Evolutionary conservation across 345 rosid species (phyloP).

Genomic region (Brassica nigra): DNA sequence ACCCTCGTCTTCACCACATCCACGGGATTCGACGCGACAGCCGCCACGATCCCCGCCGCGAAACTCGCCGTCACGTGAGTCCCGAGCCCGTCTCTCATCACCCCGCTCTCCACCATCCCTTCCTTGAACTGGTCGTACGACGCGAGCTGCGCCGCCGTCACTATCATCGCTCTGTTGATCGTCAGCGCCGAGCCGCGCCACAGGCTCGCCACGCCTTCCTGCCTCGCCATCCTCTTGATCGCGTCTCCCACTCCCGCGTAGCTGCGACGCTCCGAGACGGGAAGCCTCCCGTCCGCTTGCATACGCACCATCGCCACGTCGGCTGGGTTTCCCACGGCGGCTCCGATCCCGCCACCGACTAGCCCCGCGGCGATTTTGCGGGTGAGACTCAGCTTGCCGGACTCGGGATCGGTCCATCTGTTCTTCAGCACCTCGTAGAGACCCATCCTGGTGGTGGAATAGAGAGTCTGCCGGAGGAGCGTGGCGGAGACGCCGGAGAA

Average conservation of each 20-base stretch:
- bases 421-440: constrained; percentile 68
- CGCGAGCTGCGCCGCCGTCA: constrained; percentile 73
- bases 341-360: constrained; percentile 70
- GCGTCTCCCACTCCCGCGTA: constrained; percentile 73
- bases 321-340: constrained; percentile 79
- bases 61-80: constrained; percentile 78
- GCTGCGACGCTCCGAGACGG: constrained; percentile 61
- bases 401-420: constrained; percentile 61
- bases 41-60: constrained; percentile 74
- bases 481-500: constrained; percentile 87
- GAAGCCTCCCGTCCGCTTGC: constrained; percentile 86
- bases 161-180: constrained; percentile 82
- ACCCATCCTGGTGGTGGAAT: constrained; percentile 87
- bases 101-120: constrained; percentile 46
- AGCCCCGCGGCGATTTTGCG: constrained; percentile 64
- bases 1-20: constrained; percentile 87
- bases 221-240: constrained; percentile 64
- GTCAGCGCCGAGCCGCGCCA: constrained; percentile 80
- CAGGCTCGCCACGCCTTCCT: constrained; percentile 30
- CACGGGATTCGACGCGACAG: constrained; percentile 81
- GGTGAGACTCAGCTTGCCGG: constrained; percentile 40
- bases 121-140: constrained; percentile 80
- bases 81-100: constrained; percentile 65
- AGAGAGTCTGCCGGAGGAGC: constrained; percentile 73
- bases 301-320: constrained; percentile 88